Evolutionary conservation across 2,329 filamentous ascomycete species (phyloP).

Genomic region (Alternaria arborescens): DNA sequence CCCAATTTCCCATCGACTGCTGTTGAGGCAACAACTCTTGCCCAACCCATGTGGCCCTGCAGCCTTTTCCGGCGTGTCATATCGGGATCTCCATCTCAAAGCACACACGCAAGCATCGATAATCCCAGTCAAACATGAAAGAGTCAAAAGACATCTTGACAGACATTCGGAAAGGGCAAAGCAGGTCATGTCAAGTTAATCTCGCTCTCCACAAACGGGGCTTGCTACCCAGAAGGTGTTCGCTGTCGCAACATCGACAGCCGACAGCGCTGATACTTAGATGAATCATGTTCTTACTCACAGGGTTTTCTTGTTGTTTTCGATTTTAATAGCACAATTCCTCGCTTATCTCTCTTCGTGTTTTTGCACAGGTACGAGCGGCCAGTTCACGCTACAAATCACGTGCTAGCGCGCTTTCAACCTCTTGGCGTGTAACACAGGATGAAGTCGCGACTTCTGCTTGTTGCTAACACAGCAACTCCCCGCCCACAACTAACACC

Average conservation of each 20-base stretch:
- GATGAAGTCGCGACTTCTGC: neutral
- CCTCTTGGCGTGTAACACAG: neutral
- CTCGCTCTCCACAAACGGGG: neutral
- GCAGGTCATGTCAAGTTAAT: neutral
- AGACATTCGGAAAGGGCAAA: neutral
- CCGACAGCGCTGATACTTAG: no score
- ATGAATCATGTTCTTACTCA: no score
- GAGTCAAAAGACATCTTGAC: neutral
- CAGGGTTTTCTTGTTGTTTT: neutral
- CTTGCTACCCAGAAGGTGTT: neutral
- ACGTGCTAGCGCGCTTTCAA: constrained; percentile 10
- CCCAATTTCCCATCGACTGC: neutral
- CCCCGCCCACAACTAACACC: neutral
- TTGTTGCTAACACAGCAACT: neutral
- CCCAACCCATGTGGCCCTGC: neutral
- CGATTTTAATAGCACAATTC: neutral
- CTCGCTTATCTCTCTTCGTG: neutral
- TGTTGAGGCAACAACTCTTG: neutral
- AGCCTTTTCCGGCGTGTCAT: neutral
- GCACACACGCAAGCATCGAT: neutral
- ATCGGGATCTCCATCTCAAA: neutral
- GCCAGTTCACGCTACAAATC: neutral
- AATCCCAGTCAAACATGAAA: neutral
- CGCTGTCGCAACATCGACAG: neutral
- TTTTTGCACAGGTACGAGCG: neutral